Percentiles rank a stretch among this genome's conserved stretches.
Conservation (phyloP, 208 protist genomes). For the Leishmania major region DNA sequence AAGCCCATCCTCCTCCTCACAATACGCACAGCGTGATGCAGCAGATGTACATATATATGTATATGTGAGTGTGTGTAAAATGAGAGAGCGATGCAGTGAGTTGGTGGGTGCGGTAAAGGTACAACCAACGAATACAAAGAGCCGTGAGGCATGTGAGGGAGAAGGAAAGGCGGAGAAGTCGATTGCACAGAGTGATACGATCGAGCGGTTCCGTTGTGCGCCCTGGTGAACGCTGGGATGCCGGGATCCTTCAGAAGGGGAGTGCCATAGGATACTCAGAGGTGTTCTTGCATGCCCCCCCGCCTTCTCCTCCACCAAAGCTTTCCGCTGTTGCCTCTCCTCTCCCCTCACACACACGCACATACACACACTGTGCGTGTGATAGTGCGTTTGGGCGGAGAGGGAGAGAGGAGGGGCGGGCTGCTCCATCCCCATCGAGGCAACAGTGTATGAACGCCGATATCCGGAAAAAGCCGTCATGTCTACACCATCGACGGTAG, state of each 20-base stretch:
- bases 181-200: not conserved
- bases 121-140: not conserved
- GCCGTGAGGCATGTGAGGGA: not conserved
- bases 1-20: too few relatives aligned
- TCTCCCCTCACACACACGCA: not conserved
- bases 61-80: not conserved
- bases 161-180: not conserved
- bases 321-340: not conserved
- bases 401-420: not conserved
- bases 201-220: not conserved
- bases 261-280: not conserved
- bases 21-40: too few relatives aligned
- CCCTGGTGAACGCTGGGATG: too few relatives aligned
- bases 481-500: not conserved
- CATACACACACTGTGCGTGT: not conserved
- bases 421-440: not conserved
- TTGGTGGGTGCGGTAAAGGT: not conserved
- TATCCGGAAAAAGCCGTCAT: not conserved
- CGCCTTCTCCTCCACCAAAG: not conserved
- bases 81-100: not conserved
- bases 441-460: not conserved
- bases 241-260: not conserved
- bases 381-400: not conserved
- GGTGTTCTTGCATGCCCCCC: not conserved
- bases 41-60: too few relatives aligned